Conservation (phyloP, 768 basidiomycete species). For the Amanita subjunquillea region DNA sequence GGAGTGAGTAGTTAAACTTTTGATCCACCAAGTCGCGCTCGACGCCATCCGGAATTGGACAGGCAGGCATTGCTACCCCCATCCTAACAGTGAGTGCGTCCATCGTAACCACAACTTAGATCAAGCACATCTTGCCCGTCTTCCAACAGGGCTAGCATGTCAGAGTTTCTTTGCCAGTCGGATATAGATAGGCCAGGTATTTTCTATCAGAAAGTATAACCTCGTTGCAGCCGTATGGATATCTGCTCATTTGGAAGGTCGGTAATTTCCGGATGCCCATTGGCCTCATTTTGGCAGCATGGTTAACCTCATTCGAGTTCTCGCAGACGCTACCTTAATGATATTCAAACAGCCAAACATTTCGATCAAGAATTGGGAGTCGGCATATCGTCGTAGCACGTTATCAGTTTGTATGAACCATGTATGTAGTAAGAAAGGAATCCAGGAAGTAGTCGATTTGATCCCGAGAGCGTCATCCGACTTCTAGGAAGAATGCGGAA, state of each 20-base stretch:
- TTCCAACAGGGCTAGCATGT: conserved; percentile 9
- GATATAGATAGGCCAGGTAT: conserved; percentile 58
- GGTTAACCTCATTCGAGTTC: conserved; percentile 55
- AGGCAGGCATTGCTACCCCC: neutral
- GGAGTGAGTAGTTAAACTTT: conserved; percentile 11
- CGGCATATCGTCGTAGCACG: conserved; percentile 29
- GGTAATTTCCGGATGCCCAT: conserved; percentile 48
- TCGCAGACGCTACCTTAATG: conserved; percentile 37
- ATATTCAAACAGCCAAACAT: conserved; percentile 22
- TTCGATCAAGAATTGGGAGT: neutral
- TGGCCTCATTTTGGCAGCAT: conserved; percentile 58
- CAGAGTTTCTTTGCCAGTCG: conserved; percentile 46
- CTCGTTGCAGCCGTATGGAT: neutral
- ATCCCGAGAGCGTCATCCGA: neutral
- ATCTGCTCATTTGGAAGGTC: conserved; percentile 27
- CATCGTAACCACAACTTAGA: no score
- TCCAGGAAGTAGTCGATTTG: neutral
- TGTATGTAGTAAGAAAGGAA: neutral
- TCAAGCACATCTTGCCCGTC: conserved; percentile 47
- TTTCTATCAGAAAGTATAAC: conserved; percentile 37
- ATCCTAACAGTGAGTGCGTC: neutral
- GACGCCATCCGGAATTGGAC: no score
- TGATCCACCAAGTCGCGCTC: no score
- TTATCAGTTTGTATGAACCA: conserved; percentile 16
- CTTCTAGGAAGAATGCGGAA: neutral